phyloP scores from a whole-genome alignment of 176 grass and related monocot genomes.

The Rhynchospora pubera region DNA sequence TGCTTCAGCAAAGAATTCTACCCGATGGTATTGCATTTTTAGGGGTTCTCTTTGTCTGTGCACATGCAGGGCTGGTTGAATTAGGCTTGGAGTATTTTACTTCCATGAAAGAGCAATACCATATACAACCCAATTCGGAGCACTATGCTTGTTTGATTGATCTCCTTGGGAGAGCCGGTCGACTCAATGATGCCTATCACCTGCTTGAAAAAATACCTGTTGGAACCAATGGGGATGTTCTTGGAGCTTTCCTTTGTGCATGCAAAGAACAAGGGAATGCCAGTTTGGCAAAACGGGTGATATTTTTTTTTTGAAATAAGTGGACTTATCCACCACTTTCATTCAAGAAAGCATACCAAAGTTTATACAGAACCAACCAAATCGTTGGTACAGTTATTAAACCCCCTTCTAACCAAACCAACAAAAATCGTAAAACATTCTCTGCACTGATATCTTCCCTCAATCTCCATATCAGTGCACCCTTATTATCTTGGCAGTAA shows the following conservation, averaged over 20 bases:
- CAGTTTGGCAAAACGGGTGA: slow-evolving; percentile 56
- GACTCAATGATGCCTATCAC: slow-evolving; percentile 42
- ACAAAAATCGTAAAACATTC: too few relatives aligned
- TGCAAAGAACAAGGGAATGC: slow-evolving; percentile 51
- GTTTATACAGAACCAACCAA: too few relatives aligned
- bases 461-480: too few relatives aligned
- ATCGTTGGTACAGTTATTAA: too few relatives aligned
- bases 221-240: slow-evolving; percentile 34
- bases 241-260: slow-evolving; percentile 61
- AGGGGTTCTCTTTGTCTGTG: slow-evolving; percentile 63
- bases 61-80: slow-evolving; percentile 63
- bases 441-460: too few relatives aligned
- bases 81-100: slow-evolving; percentile 50
- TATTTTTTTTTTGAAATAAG: too few relatives aligned
- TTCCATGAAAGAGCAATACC: slow-evolving; percentile 44
- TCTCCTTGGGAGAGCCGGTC: slow-evolving; percentile 70
- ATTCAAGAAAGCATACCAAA: too few relatives aligned
- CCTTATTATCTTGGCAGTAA: too few relatives aligned
- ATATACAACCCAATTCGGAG: slow-evolving; percentile 38
- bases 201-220: slow-evolving; percentile 37
- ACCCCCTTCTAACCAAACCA: too few relatives aligned
- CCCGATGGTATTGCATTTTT: slow-evolving; percentile 58
- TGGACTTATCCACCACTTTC: too few relatives aligned
- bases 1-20: slow-evolving; percentile 36
- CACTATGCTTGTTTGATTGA: slow-evolving; percentile 74